Conservation (phyloP, 169 alveolate genomes). For the Eimeria falciformis region DNA sequence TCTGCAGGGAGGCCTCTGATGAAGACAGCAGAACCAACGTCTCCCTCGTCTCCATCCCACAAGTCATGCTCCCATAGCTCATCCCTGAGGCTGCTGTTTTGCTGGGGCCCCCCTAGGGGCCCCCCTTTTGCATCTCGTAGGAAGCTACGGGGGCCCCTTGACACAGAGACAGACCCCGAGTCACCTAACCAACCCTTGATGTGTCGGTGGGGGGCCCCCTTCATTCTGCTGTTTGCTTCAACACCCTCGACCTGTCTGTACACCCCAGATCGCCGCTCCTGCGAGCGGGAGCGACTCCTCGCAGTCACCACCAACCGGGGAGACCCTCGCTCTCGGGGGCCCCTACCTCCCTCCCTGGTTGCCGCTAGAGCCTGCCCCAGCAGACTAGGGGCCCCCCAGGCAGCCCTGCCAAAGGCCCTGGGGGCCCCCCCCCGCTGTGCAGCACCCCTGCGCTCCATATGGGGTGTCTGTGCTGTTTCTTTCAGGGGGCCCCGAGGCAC, state of each 20-base stretch:
- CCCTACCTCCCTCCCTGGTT: not conserved
- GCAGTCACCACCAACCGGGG: not conserved
- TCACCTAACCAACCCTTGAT: not conserved
- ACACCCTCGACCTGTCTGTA: not conserved
- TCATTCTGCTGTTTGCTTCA: not conserved
- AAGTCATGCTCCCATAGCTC: not conserved
- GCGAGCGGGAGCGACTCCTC: constrained; percentile 3
- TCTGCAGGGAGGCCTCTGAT: not conserved
- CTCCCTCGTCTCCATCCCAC: not conserved
- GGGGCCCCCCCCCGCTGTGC: no score
- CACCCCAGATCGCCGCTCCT: not conserved
- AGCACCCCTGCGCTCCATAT: no score
- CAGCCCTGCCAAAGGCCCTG: not conserved
- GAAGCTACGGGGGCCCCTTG: not conserved
- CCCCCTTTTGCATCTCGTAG: not conserved
- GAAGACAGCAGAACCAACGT: not conserved
- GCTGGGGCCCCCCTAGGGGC: not conserved
- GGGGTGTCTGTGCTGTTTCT: no score
- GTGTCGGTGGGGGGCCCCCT: not conserved
- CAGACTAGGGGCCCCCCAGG: constrained; percentile 1
- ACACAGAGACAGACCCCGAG: not conserved
- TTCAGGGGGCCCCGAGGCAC: no score
- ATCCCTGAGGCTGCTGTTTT: not conserved
- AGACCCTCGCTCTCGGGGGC: not conserved
- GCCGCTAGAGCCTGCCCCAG: not conserved